These are phyloP conservation scores for Balamuthia mandrillaris DNA, from an alignment of 208 protist species.

Conservation along the genomic window DNA sequence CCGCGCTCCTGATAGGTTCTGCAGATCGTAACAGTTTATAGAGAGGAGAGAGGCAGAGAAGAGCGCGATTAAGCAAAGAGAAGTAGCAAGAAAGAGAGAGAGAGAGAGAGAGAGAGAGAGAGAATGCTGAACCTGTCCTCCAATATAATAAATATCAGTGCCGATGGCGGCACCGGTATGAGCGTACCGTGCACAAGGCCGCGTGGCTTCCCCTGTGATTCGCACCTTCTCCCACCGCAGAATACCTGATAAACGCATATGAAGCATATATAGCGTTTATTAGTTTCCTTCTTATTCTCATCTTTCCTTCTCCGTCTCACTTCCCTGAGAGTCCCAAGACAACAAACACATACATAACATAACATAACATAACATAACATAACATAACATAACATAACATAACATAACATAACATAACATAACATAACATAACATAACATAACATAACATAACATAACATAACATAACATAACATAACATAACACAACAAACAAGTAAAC, in stretches of 20 bases:
- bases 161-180: constrained; percentile 15
- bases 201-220: not conserved
- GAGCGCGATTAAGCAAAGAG: too few relatives aligned
- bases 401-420: too few relatives aligned
- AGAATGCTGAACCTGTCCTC: not conserved
- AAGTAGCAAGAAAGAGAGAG: too few relatives aligned
- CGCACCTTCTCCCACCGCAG: not conserved
- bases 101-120: not conserved
- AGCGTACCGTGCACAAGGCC: not conserved
- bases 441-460: too few relatives aligned
- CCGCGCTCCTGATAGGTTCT: not conserved
- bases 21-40: not conserved
- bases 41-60: not conserved
- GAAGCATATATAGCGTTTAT: not conserved
- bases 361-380: too few relatives aligned
- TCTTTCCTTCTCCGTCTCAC: not conserved
- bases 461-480: too few relatives aligned
- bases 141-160: not conserved
- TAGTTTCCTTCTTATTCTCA: not conserved
- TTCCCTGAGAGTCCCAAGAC: too few relatives aligned
- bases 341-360: too few relatives aligned
- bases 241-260: not conserved
- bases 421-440: too few relatives aligned
- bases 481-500: too few relatives aligned
- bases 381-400: too few relatives aligned